Evolutionary conservation across 306 rosid genomes (phyloP), one percentile per base, ranked within the genome.

Genomic region (Parietaria judaica): DNA sequence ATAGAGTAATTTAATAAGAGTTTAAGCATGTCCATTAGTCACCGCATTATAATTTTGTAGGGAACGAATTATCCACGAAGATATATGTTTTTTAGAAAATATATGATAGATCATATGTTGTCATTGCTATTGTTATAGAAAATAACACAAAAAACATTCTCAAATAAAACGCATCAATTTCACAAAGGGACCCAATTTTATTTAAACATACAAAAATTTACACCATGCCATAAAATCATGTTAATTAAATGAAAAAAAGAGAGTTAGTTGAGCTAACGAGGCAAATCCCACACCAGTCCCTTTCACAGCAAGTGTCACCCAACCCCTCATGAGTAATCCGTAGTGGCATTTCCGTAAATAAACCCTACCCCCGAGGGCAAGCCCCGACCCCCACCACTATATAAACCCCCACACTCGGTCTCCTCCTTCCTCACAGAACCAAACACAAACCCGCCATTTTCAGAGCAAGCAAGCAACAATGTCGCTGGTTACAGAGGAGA

Each of bases 401-500:
- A 90, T 61, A 12, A 70, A 66, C 68, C 71, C 71, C 70, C 0
- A 14, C 60, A 0, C 16, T 58, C 46, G 7, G 35, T 15, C 43
- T 55, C 51, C 68, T 7, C 9, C 46, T 64, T 17, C 3, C 6
- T 4, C 53, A 49, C 53, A 49, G 5, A 49, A 10, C 47, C 39
- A 12, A 37, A 1, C 7, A 8, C 59, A 44, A 0, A 3, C 45
- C 45, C 6, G n/a, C 63, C 61, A 13, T 7, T 6, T 3, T 23
- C 12, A 14, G 9, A 41, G 48, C 31, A 23, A 9, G 14, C 10
- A 17, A 41, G 64, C 23, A 52, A 51, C 36, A 23, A 91, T 85
- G 98, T 64, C 95, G 41, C 41, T 66, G 0, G 58, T 86, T 0
- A 73, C 90, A 7, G 80, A 74, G 23, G 95, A 86, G 23, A 31